Conservation (phyloP, 1,284 basidiomycete genomes). For the Irpex lacteus region DNA sequence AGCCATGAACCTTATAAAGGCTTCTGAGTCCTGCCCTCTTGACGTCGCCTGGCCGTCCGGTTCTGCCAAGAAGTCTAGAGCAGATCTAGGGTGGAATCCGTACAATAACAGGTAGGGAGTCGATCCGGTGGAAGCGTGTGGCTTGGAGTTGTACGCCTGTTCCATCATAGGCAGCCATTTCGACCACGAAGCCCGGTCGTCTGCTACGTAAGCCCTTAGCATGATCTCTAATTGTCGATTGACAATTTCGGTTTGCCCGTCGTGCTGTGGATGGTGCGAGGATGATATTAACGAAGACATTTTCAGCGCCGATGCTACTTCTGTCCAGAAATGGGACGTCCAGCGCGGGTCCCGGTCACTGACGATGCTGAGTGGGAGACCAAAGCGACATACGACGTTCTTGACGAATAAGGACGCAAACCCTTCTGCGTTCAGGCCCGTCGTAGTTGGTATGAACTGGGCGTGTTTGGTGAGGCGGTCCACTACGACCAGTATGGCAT, state of each 20-base stretch:
- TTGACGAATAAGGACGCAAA: constrained; percentile 20
- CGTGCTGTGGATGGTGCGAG: constrained; percentile 20
- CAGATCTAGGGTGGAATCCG: background rate
- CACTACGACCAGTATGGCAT: background rate
- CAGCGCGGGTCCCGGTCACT: constrained; percentile 27
- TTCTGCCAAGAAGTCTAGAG: background rate
- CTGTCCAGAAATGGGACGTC: constrained; percentile 25
- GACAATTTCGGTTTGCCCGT: constrained; percentile 18
- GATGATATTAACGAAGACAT: constrained; percentile 25
- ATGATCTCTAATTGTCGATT: constrained; percentile 15
- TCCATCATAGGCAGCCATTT: background rate
- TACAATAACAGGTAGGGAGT: background rate
- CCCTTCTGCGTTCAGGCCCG: constrained; percentile 8
- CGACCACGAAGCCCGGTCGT: background rate
- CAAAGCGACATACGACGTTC: constrained; percentile 18
- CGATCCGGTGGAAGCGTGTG: background rate
- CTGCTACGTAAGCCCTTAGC: background rate
- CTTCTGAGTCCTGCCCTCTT: background rate
- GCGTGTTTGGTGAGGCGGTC: constrained; percentile 28
- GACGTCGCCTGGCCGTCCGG: too few species aligned
- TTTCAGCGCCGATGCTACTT: constrained; percentile 15
- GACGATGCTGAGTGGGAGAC: constrained; percentile 24
- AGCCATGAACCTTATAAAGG: background rate
- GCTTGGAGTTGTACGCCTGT: background rate
- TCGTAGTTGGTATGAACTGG: constrained; percentile 30